Evolutionary conservation across 2,329 filamentous ascomycete species (phyloP).

Genomic region (Monilinia fructigena): DNA sequence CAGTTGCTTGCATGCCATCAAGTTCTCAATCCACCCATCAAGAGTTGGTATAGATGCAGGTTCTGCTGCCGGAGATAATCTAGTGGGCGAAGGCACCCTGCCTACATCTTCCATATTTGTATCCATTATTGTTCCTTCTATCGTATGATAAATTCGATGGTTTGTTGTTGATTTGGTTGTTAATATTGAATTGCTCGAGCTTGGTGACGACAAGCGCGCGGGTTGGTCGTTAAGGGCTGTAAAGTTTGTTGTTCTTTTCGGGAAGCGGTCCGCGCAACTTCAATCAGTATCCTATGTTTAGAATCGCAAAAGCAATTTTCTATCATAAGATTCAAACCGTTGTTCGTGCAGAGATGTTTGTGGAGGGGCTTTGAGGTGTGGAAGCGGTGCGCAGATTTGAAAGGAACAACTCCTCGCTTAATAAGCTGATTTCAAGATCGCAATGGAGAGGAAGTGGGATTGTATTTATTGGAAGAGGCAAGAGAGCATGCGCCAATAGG

Average conservation of each 20-base stretch:
- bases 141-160: constrained; percentile 19
- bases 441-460: constrained; percentile 13
- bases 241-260: constrained; percentile 19
- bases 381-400: constrained; percentile 23
- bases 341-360: constrained; percentile 19
- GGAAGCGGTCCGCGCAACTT: constrained; percentile 20
- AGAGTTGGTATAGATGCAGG: constrained; percentile 87
- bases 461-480: constrained; percentile 17
- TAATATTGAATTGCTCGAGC: constrained; percentile 34
- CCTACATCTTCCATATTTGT: constrained; percentile 99
- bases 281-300: constrained; percentile 17
- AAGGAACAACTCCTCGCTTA: constrained; percentile 24
- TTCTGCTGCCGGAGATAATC: constrained; percentile 74
- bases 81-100: constrained; percentile 75
- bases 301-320: constrained; percentile 18
- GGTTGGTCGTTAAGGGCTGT: constrained; percentile 17
- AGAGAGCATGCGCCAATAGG: constrained; percentile 17
- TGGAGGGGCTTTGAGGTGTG: constrained; percentile 18
- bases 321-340: constrained; percentile 12
- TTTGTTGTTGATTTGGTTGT: constrained; percentile 24
- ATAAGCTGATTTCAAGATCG: constrained; percentile 19
- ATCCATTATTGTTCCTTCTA: constrained; percentile 62
- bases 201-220: constrained; percentile 33
- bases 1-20: constrained; percentile 99
- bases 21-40: constrained; percentile 96